phyloP scores from a whole-genome alignment of 345 rosid genomes.

The Garcia nutans region DNA sequence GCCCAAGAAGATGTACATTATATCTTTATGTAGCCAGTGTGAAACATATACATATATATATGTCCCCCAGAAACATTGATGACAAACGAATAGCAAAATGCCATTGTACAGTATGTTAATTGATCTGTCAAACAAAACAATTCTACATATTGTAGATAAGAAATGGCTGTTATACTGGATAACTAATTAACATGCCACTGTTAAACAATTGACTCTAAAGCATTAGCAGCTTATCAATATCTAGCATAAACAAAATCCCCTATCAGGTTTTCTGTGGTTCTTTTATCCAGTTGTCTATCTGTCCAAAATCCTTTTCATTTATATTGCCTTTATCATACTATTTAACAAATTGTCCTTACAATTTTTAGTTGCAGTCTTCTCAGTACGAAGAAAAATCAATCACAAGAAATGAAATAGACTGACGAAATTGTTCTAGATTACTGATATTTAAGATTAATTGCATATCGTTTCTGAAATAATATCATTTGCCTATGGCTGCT shows the following conservation, averaged over 20 bases:
- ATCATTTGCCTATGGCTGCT: background rate
- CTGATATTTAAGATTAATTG: background rate
- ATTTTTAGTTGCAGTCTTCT: background rate
- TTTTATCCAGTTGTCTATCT: background rate
- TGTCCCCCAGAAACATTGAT: background rate
- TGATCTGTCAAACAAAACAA: background rate
- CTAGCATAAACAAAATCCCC: background rate
- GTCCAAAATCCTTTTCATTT: background rate
- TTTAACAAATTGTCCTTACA: background rate
- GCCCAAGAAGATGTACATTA: constrained; percentile 1
- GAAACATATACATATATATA: background rate
- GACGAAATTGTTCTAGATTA: background rate
- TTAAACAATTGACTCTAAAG: background rate
- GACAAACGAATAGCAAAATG: background rate
- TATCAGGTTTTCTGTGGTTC: background rate
- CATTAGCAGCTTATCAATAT: background rate
- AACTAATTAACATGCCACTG: background rate
- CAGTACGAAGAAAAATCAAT: background rate
- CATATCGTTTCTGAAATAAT: background rate
- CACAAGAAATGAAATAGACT: background rate
- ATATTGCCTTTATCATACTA: background rate
- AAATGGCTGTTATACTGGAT: background rate
- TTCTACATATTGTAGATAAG: background rate
- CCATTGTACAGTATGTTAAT: background rate
- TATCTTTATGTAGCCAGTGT: background rate